Conservation (phyloP, 2,329 filamentous ascomycete genomes). For the Bipolaris victoriae region DNA sequence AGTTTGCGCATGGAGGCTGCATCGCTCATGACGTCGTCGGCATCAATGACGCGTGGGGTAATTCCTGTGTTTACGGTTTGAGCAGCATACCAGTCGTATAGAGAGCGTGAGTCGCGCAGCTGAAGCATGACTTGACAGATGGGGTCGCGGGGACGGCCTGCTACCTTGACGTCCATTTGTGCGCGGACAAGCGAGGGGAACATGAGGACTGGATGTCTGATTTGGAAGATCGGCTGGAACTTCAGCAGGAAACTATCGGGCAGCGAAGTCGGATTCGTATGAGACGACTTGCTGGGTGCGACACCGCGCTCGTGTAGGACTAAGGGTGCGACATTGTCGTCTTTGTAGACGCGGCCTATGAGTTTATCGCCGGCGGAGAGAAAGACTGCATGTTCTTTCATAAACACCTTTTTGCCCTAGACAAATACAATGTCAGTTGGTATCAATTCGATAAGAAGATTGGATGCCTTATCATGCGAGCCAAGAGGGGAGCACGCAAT, state of each 20-base stretch:
- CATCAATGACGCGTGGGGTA: constrained; percentile 20
- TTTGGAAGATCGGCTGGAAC: constrained; percentile 26
- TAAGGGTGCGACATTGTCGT: not conserved
- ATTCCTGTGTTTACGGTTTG: not conserved
- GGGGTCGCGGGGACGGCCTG: not conserved
- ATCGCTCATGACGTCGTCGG: constrained; percentile 25
- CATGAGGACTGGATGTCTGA: constrained; percentile 24
- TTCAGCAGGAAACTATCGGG: constrained; percentile 22
- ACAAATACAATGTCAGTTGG: not conserved
- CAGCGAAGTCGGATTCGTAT: constrained; percentile 22
- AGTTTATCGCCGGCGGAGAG: constrained; percentile 17
- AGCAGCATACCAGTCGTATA: constrained; percentile 23
- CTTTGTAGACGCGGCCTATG: constrained; percentile 9
- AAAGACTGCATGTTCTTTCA: constrained; percentile 23
- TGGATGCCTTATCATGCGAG: not conserved
- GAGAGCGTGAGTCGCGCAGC: not conserved
- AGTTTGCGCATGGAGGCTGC: constrained; percentile 15
- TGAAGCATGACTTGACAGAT: not conserved
- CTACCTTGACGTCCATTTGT: not conserved
- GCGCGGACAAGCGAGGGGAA: constrained; percentile 25
- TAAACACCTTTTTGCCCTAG: constrained; percentile 17
- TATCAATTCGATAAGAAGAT: not conserved
- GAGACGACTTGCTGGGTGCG: not conserved
- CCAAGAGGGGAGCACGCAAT: constrained; percentile 18
- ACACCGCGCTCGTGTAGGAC: constrained; percentile 12